Base-by-base conservation (phyloP, 2,329 filamentous ascomycete species). In the Ambrosiella beaveri region DNA sequence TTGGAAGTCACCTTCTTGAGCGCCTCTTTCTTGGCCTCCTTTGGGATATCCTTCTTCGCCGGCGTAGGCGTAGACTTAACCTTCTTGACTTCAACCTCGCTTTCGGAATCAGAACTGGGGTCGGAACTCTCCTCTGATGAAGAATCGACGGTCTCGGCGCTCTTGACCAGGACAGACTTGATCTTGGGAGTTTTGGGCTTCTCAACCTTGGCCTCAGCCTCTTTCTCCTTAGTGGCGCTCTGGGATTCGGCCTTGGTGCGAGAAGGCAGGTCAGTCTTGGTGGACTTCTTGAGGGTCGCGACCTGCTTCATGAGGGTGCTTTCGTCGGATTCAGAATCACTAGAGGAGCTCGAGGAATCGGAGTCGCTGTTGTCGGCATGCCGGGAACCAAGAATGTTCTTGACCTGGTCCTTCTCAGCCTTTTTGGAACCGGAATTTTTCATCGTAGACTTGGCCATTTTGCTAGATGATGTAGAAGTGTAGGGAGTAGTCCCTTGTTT, bases 321-420 rank as follows among this genome's bases (percentile, higher is more conserved):
- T 53, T 63, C 61, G 38, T 65, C 63, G 36, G 63, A 62, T 8
- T 65, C 64, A 36, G 65, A 64, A 47, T 67, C 66, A 41, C 66
- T 68, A 38, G 68, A 67, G 59, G 65, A 68, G 56, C 61, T 63
- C 1, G 62, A 63, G 12, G 63, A 62, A 27, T 65, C 62, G 40
- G 64, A 63, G 7, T 61, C 59, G 53, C 37, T 58, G 45, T 41
- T 61, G 3, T 62, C 57, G 27, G 51, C 51, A 19, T 59, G 57
- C 17, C 59, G 63, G 50, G 61, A 57, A 37, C 63, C 62, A 52
- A 64, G 61, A n/a, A 58, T 58, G 44, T 57, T 62, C 52, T 62
- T 60, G 58, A 49, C 41, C 47, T 62, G 63, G 56, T 63, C 56
- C 52, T 64, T 65, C 44, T 60, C 47, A 1, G 59, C 59, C 19